These are phyloP conservation scores for Aspergillus alliaceus DNA, from an alignment of 2,329 filamentous ascomycete genomes.

Conservation along the genomic window DNA sequence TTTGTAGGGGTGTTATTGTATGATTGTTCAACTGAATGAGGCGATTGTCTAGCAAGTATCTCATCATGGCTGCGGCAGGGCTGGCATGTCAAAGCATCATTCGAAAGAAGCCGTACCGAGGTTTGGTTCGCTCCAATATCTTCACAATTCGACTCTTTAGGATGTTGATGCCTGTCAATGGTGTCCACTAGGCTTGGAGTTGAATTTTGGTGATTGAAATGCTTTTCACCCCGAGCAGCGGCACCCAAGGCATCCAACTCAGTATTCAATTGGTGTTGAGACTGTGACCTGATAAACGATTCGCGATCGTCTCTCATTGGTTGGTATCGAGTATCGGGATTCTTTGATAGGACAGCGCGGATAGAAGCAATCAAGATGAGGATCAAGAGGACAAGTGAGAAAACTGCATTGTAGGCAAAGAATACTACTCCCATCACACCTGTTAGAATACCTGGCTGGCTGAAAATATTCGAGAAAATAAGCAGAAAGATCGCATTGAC, in stretches of 20 bases:
- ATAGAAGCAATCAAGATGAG: slow-evolving; percentile 74
- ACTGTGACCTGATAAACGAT: slow-evolving; percentile 95
- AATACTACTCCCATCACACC: slow-evolving; percentile 86
- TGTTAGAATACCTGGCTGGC: slow-evolving; percentile 75
- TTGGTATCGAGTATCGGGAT: slow-evolving; percentile 90
- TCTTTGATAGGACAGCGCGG: slow-evolving; percentile 83
- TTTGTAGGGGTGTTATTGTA: slow-evolving; percentile 16
- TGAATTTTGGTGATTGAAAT: slow-evolving; percentile 48
- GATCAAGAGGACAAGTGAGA: slow-evolving; percentile 76
- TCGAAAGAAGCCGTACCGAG: slow-evolving; percentile 46
- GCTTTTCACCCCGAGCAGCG: slow-evolving; percentile 80
- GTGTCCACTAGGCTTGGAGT: slow-evolving; percentile 45
- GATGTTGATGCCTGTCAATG: slow-evolving; percentile 44
- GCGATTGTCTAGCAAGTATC: neutral
- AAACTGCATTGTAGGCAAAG: slow-evolving; percentile 82
- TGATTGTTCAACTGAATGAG: neutral
- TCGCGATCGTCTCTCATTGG: slow-evolving; percentile 93
- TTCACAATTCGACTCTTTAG: slow-evolving; percentile 11
- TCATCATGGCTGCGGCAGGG: neutral
- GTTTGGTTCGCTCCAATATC: slow-evolving; percentile 32
- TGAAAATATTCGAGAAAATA: slow-evolving; percentile 83
- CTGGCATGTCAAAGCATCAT: slow-evolving; percentile 18
- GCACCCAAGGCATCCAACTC: slow-evolving; percentile 87
- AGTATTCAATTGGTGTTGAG: slow-evolving; percentile 66
- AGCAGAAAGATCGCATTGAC: slow-evolving; percentile 84